Percentiles rank a stretch among this genome's conserved stretches.
phyloP scores from a whole-genome alignment of 345 rosid genomes.

The Anacardium occidentale region DNA sequence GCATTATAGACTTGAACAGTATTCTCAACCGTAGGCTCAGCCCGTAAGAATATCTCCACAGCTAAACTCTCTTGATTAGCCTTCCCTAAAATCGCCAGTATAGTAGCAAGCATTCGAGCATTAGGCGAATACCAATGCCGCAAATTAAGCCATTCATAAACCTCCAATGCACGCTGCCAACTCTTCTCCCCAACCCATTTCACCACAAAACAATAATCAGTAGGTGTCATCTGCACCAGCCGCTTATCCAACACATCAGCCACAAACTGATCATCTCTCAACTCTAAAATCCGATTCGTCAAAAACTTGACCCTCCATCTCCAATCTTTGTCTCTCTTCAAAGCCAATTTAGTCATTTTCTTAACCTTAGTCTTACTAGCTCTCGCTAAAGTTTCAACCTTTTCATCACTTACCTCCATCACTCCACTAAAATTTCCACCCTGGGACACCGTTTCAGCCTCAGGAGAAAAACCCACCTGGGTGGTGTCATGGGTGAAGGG shows the following conservation, averaged over 20 bases:
- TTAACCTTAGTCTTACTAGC: constrained; percentile 58
- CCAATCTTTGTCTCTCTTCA: constrained; percentile 87
- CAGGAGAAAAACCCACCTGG: constrained; percentile 20
- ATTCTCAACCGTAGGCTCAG: constrained; percentile 55
- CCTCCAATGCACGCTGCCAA: constrained; percentile 95
- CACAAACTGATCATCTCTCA: constrained; percentile 63
- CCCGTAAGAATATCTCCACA: constrained; percentile 65
- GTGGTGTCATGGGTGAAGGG: constrained; percentile 31
- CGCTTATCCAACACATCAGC: constrained; percentile 75
- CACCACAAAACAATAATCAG: constrained; percentile 82
- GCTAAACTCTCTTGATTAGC: constrained; percentile 81
- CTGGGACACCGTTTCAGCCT: constrained; percentile 2
- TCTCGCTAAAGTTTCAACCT: constrained; percentile 41
- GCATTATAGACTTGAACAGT: constrained; percentile 91
- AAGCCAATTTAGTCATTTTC: constrained; percentile 81
- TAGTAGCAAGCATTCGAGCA: constrained; percentile 81
- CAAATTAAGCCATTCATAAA: constrained; percentile 92
- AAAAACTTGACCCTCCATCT: constrained; percentile 69
- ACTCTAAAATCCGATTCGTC: constrained; percentile 57
- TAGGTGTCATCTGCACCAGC: constrained; percentile 84
- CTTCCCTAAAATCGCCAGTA: constrained; percentile 79
- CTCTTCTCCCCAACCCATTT: constrained; percentile 75
- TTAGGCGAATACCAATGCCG: constrained; percentile 80
- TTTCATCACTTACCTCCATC: constrained; percentile 33
- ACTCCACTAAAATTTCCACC: constrained; percentile 20